Conservation (phyloP, 345 rosid species). For the Salix purpurea region DNA sequence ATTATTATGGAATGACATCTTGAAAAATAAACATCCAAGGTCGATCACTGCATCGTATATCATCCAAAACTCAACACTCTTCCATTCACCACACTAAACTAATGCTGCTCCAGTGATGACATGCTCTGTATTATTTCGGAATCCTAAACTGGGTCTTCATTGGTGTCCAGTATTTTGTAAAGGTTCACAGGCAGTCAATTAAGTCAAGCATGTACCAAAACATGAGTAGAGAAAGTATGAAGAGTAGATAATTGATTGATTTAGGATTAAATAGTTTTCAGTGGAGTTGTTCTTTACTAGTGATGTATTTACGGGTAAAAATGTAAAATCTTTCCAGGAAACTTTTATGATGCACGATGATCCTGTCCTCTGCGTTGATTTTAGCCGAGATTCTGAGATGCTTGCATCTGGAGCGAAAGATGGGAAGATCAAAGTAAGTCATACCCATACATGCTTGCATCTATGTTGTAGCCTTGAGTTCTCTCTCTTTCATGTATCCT, state of each 20-base stretch:
- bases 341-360: slow-evolving; percentile 99
- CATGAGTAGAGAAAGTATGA: background rate
- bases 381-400: slow-evolving; percentile 98
- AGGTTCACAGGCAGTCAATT: background rate
- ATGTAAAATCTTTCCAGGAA: slow-evolving; percentile 52
- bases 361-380: slow-evolving; percentile 90
- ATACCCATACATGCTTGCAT: slow-evolving; percentile 10
- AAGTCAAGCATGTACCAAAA: background rate
- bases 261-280: background rate
- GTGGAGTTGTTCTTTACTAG: slow-evolving; percentile 2
- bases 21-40: background rate
- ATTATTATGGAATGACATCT: background rate
- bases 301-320: slow-evolving; percentile 10
- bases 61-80: background rate
- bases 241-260: background rate
- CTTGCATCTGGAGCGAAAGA: slow-evolving; percentile 94
- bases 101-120: background rate
- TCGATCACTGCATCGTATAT: background rate
- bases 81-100: background rate
- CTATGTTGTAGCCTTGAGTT: background rate
- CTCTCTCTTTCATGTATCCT: background rate
- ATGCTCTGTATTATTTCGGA: background rate
- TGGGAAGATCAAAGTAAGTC: slow-evolving; percentile 88
- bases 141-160: background rate
- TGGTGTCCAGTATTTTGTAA: background rate